Percentiles rank a stretch among this genome's conserved stretches.
phyloP scores from a whole-genome alignment of 176 grass and related monocot species.

The Puccinellia tenuiflora region DNA sequence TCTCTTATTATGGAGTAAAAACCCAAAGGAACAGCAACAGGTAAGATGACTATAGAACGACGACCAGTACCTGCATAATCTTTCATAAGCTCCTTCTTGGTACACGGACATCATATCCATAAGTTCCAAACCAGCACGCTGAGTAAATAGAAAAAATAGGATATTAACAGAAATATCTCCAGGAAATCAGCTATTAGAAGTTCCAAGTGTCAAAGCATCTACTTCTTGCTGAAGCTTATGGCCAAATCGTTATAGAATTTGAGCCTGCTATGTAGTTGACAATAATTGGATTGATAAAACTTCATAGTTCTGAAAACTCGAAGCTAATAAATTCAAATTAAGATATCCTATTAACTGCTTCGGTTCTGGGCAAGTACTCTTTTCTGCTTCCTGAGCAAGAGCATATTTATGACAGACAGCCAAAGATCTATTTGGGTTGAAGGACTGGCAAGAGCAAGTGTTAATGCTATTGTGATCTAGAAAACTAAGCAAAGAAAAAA shows the following conservation, averaged over 20 bases:
- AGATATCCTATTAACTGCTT: neutral
- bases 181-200: neutral
- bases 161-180: slow-evolving; percentile 7
- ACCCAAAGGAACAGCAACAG: neutral
- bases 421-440: neutral
- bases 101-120: slow-evolving; percentile 99
- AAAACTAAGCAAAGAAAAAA: slow-evolving; percentile 11
- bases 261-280: neutral
- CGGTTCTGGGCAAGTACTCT: neutral
- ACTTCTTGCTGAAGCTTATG: neutral
- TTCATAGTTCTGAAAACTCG: neutral
- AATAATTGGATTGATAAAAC: neutral
- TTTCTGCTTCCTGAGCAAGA: neutral
- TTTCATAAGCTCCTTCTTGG: slow-evolving; percentile 99
- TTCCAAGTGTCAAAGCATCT: neutral
- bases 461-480: neutral
- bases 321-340: neutral
- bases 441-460: neutral
- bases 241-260: neutral
- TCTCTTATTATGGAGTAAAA: neutral
- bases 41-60: neutral
- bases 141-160: slow-evolving; percentile 13
- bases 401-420: neutral
- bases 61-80: slow-evolving; percentile 71
- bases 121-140: slow-evolving; percentile 99